Base-by-base conservation (phyloP, 495 filamentous ascomycete species). In the Echria macrotheca region DNA sequence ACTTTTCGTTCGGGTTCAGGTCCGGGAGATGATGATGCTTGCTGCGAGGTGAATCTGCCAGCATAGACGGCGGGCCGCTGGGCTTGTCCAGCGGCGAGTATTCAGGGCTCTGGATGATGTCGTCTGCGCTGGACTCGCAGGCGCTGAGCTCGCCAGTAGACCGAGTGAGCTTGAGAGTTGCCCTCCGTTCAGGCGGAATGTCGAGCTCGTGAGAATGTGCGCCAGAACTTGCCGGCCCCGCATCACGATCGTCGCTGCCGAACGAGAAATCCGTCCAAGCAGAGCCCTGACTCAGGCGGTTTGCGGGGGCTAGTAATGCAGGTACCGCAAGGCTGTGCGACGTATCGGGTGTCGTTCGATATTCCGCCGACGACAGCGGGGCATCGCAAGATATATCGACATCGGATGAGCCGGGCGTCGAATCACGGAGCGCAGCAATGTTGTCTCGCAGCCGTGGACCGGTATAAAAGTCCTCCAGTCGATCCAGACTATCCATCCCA, bases 211-310 rank as follows among this genome's bases (percentile, higher is more conserved):
- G 58, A 7, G 57, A 53, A 21, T 58, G 53, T 5, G 57, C 39
- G 8, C 37, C 22, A 7, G 60, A 53, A 42, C 50, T 50, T 31
- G 52, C 50, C 32, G 44, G 44, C 35, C 28, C 56, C 22, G 49
- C 49, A 22, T 66, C 56, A n/a, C 46, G 61, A 18, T 69, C 63
- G 28, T 74, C 71, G 32, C 72, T 75, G 11, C 72, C 74, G 33
- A 80, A 64, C 1, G 76, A 76, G 48, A 72, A 73, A 61, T 80
- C 74, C n/a, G 76, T 80, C 76, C 76, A 80, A 11, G 68, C 60
- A 10, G 76, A 76, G 19, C 69, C 65, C 25, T 73, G 68, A 48
- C 76, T 80, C 17, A 65, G 55, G n/a, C 74, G 69, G 50, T 76
- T 72, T 40, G 63, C 61, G 5, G 71, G 72, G 6, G 65, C 60